phyloP scores from a whole-genome alignment of 257 asterid genomes.

The Nicotiana otophora region DNA sequence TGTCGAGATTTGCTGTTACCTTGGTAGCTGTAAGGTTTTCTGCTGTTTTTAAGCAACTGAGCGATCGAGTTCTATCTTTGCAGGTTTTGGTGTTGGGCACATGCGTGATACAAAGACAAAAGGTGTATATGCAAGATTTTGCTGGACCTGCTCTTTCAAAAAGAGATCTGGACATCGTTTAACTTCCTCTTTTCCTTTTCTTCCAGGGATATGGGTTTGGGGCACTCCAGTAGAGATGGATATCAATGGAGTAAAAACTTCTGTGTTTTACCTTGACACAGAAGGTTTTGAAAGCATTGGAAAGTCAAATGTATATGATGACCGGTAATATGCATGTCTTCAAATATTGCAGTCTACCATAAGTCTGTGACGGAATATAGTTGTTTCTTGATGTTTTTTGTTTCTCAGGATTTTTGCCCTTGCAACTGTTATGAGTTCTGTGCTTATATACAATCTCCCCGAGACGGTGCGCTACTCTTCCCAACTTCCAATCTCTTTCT shows the following conservation, averaged over 20 bases:
- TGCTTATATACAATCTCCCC: conserved; percentile 91
- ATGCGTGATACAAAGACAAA: conserved; percentile 98
- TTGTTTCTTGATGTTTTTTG: neutral
- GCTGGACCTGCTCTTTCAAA: neutral
- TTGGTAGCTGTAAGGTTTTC: conserved; percentile 3
- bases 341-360: neutral
- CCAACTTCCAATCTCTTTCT: conserved; percentile 13
- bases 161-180: conserved; percentile 1
- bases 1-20: neutral
- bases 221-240: conserved; percentile 79
- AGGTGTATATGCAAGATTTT: conserved; percentile 38
- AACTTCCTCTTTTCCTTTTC: conserved; percentile 1
- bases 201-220: conserved; percentile 96
- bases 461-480: conserved; percentile 74
- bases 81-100: conserved; percentile 99
- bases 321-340: conserved; percentile 46
- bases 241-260: conserved; percentile 74
- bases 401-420: conserved; percentile 81
- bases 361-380: neutral
- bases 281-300: conserved; percentile 99
- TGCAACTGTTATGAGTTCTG: conserved; percentile 98
- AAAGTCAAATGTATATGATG: conserved; percentile 97
- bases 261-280: conserved; percentile 92
- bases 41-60: conserved; percentile 7
- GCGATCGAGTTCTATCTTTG: conserved; percentile 12